Percentiles rank a stretch among this genome's conserved stretches.
These are phyloP conservation scores for Trichoderma aggressivum DNA, from an alignment of 2,329 filamentous ascomycete genomes.

Conservation along the genomic window DNA sequence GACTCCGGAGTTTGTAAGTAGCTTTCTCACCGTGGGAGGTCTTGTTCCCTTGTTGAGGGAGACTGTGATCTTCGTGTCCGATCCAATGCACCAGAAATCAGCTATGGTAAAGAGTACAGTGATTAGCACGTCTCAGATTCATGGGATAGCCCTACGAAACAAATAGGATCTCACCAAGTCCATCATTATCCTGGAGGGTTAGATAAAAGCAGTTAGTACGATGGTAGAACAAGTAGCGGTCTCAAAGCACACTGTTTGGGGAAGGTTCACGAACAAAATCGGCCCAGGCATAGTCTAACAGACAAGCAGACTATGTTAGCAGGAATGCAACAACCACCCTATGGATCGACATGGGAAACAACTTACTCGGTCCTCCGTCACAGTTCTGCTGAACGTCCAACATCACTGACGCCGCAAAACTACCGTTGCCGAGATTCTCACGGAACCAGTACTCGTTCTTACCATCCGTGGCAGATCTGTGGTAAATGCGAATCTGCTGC, in stretches of 20 bases:
- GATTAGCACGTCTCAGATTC: background rate
- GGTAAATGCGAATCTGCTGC: background rate
- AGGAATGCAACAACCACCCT: background rate
- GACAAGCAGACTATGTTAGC: no score
- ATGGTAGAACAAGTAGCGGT: background rate
- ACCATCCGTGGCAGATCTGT: background rate
- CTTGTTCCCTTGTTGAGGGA: constrained; percentile 1
- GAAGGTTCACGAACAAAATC: background rate
- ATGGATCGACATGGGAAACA: background rate
- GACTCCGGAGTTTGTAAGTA: background rate
- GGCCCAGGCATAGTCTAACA: background rate
- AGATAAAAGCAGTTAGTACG: background rate
- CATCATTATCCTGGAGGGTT: background rate
- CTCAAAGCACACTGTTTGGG: background rate
- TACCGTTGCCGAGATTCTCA: background rate
- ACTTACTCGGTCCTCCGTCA: background rate
- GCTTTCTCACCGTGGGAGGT: background rate
- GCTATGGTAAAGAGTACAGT: background rate
- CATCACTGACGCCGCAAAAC: background rate
- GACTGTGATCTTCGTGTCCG: background rate
- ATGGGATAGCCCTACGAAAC: no score
- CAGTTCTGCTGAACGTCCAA: background rate
- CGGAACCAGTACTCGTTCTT: constrained; percentile 2
- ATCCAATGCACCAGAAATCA: background rate
- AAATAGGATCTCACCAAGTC: background rate